These are phyloP conservation scores for Geotrichum bryndzae DNA, from an alignment of 1,139 yeast genomes.

Conservation along the genomic window DNA sequence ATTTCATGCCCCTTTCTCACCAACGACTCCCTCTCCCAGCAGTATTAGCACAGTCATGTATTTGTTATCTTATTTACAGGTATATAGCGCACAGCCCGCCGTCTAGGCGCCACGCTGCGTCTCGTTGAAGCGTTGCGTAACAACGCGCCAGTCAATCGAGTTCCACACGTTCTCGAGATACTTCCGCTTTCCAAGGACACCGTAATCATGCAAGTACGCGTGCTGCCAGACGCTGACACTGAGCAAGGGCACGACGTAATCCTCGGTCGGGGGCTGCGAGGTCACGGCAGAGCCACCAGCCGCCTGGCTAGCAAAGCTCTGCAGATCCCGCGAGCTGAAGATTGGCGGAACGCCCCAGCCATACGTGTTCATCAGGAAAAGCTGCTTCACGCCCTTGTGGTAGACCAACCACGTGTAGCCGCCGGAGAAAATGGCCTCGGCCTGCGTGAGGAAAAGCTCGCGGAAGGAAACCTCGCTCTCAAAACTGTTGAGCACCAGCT, in stretches of 20 bases:
- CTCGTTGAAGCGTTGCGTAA: slow-evolving; percentile 31
- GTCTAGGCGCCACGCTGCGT: slow-evolving; percentile 2
- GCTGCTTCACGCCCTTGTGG: slow-evolving; percentile 41
- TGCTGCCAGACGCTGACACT: slow-evolving; percentile 82
- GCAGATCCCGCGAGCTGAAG: slow-evolving; percentile 46
- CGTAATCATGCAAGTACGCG: slow-evolving; percentile 79
- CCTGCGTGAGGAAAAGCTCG: slow-evolving; percentile 50
- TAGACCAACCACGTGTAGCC: slow-evolving; percentile 90
- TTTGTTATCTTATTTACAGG: slow-evolving; percentile 5
- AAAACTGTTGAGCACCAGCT: slow-evolving; percentile 27
- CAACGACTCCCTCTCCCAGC: neutral
- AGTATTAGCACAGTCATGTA: neutral
- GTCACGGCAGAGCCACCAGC: neutral
- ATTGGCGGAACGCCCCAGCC: slow-evolving; percentile 92
- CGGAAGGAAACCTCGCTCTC: slow-evolving; percentile 47
- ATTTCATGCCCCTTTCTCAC: neutral
- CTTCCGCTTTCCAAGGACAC: slow-evolving; percentile 68
- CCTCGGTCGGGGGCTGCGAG: slow-evolving; percentile 1
- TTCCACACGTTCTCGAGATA: slow-evolving; percentile 74
- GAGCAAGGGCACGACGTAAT: slow-evolving; percentile 53
- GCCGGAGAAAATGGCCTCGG: slow-evolving; percentile 59
- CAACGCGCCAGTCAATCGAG: slow-evolving; percentile 81
- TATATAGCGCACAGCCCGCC: neutral
- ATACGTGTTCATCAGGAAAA: slow-evolving; percentile 63
- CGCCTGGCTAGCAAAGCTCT: neutral